Evolutionary conservation across 805 yeast genomes (phyloP).

Genomic region (Blastobotrys terrestris): DNA sequence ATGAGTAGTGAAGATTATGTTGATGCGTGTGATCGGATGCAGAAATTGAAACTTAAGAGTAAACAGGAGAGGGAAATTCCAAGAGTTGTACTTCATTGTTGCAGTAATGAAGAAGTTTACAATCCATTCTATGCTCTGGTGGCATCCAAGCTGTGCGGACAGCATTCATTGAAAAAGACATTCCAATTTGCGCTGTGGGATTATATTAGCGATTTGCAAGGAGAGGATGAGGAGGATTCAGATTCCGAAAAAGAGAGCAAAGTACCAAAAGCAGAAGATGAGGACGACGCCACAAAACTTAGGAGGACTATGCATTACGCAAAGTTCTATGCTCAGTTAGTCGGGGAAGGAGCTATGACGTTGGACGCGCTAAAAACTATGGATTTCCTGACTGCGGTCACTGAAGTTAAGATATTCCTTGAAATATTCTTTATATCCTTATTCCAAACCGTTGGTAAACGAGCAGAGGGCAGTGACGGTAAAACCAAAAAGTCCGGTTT

Average conservation of each 20-base stretch:
- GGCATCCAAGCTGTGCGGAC: conserved; percentile 67
- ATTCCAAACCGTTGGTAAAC: conserved; percentile 49
- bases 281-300: conserved; percentile 31
- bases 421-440: conserved; percentile 69
- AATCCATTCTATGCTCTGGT: conserved; percentile 87
- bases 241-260: conserved; percentile 36
- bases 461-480: conserved; percentile 28
- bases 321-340: conserved; percentile 67
- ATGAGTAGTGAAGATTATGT: conserved; percentile 93
- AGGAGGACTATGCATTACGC: conserved; percentile 67
- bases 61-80: conserved; percentile 86
- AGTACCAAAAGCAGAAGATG: conserved; percentile 26
- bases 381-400: conserved; percentile 60
- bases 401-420: conserved; percentile 59
- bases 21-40: conserved; percentile 79
- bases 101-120: conserved; percentile 71
- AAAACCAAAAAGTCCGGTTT: conserved; percentile 9
- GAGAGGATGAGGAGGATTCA: conserved; percentile 34
- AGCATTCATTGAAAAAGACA: conserved; percentile 67
- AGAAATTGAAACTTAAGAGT: conserved; percentile 69
- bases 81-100: conserved; percentile 76
- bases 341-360: conserved; percentile 68
- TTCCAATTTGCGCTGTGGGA: conserved; percentile 93
- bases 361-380: conserved; percentile 67
- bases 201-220: conserved; percentile 63